Conservation (phyloP, 108 stramenopile genomes). For the Parietichytrium sp. region DNA sequence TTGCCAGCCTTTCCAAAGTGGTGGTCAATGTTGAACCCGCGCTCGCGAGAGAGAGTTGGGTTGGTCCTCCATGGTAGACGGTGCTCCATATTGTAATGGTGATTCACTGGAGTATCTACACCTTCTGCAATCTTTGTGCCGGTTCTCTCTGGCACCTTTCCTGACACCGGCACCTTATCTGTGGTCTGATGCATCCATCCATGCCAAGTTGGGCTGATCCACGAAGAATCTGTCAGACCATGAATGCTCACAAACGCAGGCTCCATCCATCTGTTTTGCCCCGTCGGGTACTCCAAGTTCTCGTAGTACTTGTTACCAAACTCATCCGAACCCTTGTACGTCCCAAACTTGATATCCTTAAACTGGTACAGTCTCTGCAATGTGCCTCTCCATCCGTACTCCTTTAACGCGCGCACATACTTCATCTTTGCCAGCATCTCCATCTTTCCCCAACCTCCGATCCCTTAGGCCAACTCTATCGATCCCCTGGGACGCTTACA, state of each 20-base stretch:
- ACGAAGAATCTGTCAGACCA: neutral
- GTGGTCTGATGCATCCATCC: neutral
- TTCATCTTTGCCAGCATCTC: slow-evolving; percentile 28
- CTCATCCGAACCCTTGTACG: neutral
- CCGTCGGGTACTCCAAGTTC: neutral
- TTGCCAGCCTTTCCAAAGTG: slow-evolving; percentile 5
- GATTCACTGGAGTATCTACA: slow-evolving; percentile 14
- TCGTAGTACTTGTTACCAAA: slow-evolving; percentile 38
- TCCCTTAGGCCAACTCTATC: too few relatives aligned
- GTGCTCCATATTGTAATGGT: slow-evolving; percentile 2
- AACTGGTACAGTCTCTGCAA: neutral
- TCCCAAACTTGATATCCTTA: slow-evolving; percentile 31
- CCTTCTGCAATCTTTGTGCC: slow-evolving; percentile 35
- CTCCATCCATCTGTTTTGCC: slow-evolving; percentile 34
- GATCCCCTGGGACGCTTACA: too few relatives aligned
- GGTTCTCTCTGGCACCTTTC: neutral
- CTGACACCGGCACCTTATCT: slow-evolving; percentile 32
- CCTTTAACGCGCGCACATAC: slow-evolving; percentile 1
- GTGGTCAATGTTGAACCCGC: slow-evolving; percentile 35
- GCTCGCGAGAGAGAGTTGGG: slow-evolving; percentile 38
- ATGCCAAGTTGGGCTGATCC: slow-evolving; percentile 17
- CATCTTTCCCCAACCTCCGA: too few relatives aligned
- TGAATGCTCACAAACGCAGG: neutral
- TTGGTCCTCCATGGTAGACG: neutral
- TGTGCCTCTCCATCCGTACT: neutral